These are phyloP conservation scores for Hanseniaspora mollemarum DNA, from an alignment of 805 yeast species.

Conservation along the genomic window DNA sequence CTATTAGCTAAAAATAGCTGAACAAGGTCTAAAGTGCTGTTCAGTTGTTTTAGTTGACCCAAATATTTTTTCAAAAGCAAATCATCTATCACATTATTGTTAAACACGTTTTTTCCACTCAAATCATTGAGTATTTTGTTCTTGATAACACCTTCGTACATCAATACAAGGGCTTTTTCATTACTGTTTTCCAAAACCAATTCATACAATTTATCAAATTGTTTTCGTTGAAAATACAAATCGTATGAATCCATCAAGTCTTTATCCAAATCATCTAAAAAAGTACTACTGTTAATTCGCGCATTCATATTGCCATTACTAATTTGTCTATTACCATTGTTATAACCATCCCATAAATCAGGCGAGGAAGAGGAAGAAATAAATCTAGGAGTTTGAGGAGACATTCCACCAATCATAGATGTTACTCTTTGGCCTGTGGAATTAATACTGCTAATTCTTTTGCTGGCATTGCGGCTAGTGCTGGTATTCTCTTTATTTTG, in stretches of 20 bases:
- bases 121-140: not conserved
- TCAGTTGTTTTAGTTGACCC: not conserved
- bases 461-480: not conserved
- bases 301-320: not conserved
- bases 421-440: slow-evolving; percentile 2
- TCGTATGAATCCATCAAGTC: not conserved
- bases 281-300: not conserved
- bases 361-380: slow-evolving; percentile 3
- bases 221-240: slow-evolving; percentile 2
- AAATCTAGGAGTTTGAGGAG: slow-evolving; percentile 11
- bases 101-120: not conserved
- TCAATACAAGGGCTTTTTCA: not conserved
- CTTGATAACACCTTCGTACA: slow-evolving; percentile 3
- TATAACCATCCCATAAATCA: slow-evolving; percentile 9
- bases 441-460: slow-evolving; percentile 13
- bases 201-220: slow-evolving; percentile 9
- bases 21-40: not conserved
- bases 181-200: slow-evolving; percentile 1
- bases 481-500: not conserved
- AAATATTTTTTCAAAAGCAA: slow-evolving; percentile 1
- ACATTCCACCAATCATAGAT: not conserved
- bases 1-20: not conserved
- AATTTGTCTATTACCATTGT: not conserved
- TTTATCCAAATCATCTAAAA: not conserved
- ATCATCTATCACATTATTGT: not conserved